Evolutionary conservation across 2,329 filamentous ascomycete genomes (phyloP), one percentile per base, ranked within the genome.

Genomic region (Aspergillus pseudotamarii): DNA sequence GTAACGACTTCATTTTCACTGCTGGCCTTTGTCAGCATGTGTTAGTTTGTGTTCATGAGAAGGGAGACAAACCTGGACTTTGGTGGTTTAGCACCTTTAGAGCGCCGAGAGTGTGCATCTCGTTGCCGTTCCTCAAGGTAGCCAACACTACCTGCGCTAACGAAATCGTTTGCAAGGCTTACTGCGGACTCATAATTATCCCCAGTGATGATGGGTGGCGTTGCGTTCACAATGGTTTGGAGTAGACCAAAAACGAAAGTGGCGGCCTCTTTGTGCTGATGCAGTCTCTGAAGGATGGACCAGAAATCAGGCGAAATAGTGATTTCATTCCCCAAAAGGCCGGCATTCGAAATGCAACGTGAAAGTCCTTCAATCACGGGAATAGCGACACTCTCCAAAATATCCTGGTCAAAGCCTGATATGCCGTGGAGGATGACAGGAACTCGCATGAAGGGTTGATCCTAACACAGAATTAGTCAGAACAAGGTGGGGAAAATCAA

Each of bases 231-330:
- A 30, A 94, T 88, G 60, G 86, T 88, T 73, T 95, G 91, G 0
- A 97, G 83, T n/a, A 98, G 91, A 60, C 91, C 88, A 75, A 98
- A 98, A 0, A 96, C 93, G 19, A 89, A 84, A 0, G 89, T 84
- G 2, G 93, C 91, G 30, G 91, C 89, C 59, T 92, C 89, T 3
- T 87, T 80, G 65, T 90, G 86, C 28, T 84, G 83, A 54, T 92
- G 88, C 21, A 99, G 82, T 36, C 88, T 86, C 65, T 93, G 89
- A 58, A 99, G 83, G 16, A 97, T 91, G 6, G 91, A 90, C 95
- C 95, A 99, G 77, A 99, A 98, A 74, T 99, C 95, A 0, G 95
- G 95, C 21, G 94, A 98, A 16, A 92, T 94, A 79, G 96, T 96
- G 69, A 98, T 91, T 79, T 98, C 94, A 69, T 92, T 97, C 62